These are phyloP conservation scores for Echium plantagineum DNA, from an alignment of 257 asterid species.

Conservation along the genomic window DNA sequence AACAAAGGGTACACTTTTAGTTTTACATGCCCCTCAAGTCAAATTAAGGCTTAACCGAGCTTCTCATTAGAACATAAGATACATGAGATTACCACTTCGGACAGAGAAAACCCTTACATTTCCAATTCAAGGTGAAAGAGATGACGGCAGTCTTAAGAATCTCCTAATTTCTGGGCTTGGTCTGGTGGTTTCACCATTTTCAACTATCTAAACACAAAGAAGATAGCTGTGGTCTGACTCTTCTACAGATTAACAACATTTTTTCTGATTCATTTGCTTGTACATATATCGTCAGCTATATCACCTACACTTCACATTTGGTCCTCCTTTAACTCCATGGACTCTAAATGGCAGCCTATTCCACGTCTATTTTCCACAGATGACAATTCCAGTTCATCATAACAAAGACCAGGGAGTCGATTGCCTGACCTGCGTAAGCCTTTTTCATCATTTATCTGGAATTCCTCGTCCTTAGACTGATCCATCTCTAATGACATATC, in stretches of 20 bases:
- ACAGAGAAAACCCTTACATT: too few relatives aligned
- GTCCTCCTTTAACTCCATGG: conserved; percentile 16
- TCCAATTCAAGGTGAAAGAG: neutral
- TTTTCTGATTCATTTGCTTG: conserved; percentile 7
- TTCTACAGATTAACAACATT: neutral
- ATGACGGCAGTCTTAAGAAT: neutral
- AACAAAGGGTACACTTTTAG: too few relatives aligned
- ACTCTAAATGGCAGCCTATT: conserved; percentile 19
- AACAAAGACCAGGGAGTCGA: neutral
- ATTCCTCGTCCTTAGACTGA: neutral
- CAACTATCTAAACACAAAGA: neutral
- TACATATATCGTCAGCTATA: conserved; percentile 5
- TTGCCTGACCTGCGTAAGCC: neutral
- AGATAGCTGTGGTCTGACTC: neutral
- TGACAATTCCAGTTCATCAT: conserved; percentile 7
- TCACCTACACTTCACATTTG: conserved; percentile 14
- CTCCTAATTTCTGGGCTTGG: neutral
- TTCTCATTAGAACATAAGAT: too few relatives aligned
- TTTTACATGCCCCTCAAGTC: too few relatives aligned
- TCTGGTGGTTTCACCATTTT: neutral
- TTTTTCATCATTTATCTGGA: conserved; percentile 1
- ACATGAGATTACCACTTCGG: too few relatives aligned
- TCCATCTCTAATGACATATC: neutral
- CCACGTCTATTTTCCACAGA: conserved; percentile 16
- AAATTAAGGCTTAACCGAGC: too few relatives aligned